Base-by-base conservation (phyloP, 1,139 yeast species). In the Pichia norvegensis region DNA sequence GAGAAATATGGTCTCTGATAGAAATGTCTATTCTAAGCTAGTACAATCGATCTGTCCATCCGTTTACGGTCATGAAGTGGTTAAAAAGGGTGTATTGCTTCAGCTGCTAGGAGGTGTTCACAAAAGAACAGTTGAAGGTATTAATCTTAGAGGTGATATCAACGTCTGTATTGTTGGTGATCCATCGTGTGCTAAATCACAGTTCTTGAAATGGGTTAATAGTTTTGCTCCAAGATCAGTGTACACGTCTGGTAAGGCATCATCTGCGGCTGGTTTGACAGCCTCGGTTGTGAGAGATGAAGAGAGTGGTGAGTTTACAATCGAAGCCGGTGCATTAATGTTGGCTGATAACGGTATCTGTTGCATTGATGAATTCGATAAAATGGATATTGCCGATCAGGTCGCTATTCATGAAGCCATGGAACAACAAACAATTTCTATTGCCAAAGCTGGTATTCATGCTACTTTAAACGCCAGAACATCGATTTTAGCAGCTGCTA, bases 351-450 rank as follows among this genome's bases (percentile, higher is more conserved):
- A 92, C 62, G 99, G 99, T 52, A 86, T 92, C 52, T 92, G 99
- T 73, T 95, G 97, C 53, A 92, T 92, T 66, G 99, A 92, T 64
- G 99, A 92, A 67, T 92, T 92, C 59, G 99, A 92, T 65, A 92
- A 94, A 70, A 92, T 92, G 98, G 97, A 92, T 65, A 66, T 92
- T 42, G 68, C 81, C 5, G 98, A 94, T 66, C 98, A 94, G 68
- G 98, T 92, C 48, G 98, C 98, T 4, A 92, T 92, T 70, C 99
- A 92, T 69, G 99, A 92, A 70, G 99, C 98, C 16, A 92, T 92
- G 99, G 98, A 92, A 72, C 98, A 92, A 67, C 98, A 92, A 65
- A 92, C 98, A 0, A 92, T 92, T 53, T 88, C 97, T 14, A 92
- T 92, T 60, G 97, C 98, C 22, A 92, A 92, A 64, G 98, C 98